phyloP scores from a whole-genome alignment of 257 asterid species.

The Nicotiana attenuata region DNA sequence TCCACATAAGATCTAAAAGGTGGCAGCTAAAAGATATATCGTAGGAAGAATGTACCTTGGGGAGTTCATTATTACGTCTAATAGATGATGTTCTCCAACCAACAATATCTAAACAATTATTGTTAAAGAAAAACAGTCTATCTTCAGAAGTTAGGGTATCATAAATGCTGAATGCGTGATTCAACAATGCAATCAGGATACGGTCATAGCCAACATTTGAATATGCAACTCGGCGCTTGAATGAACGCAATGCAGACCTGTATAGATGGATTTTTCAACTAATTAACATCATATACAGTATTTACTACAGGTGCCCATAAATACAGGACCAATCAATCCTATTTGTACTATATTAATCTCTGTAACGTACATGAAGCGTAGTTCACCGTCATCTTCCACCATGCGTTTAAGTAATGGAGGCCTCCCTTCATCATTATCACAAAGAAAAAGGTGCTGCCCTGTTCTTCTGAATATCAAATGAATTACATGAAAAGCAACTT shows the following conservation, averaged over 20 bases:
- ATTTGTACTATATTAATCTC: neutral
- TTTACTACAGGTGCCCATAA: neutral
- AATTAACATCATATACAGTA: neutral
- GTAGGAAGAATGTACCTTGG: slow-evolving; percentile 51
- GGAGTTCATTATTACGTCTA: slow-evolving; percentile 82
- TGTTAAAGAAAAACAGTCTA: slow-evolving; percentile 31
- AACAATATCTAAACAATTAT: slow-evolving; percentile 60
- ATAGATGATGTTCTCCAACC: slow-evolving; percentile 99
- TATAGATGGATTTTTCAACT: slow-evolving; percentile 14
- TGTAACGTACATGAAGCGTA: slow-evolving; percentile 56
- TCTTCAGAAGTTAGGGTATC: slow-evolving; percentile 1
- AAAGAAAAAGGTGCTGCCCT: slow-evolving; percentile 90
- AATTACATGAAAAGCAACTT: slow-evolving; percentile 59
- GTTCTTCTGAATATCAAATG: slow-evolving; percentile 95
- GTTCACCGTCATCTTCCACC: slow-evolving; percentile 67
- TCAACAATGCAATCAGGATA: slow-evolving; percentile 45
- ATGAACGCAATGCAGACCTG: slow-evolving; percentile 88
- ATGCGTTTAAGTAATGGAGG: slow-evolving; percentile 83
- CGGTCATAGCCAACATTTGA: slow-evolving; percentile 94
- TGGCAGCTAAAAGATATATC: neutral
- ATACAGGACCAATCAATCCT: neutral
- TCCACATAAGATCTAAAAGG: neutral
- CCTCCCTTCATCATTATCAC: slow-evolving; percentile 72
- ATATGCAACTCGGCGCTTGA: slow-evolving; percentile 83
- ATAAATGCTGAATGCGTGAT: neutral